Conservation (phyloP, 163 green algal species). For the Chloromonas sp. region DNA sequence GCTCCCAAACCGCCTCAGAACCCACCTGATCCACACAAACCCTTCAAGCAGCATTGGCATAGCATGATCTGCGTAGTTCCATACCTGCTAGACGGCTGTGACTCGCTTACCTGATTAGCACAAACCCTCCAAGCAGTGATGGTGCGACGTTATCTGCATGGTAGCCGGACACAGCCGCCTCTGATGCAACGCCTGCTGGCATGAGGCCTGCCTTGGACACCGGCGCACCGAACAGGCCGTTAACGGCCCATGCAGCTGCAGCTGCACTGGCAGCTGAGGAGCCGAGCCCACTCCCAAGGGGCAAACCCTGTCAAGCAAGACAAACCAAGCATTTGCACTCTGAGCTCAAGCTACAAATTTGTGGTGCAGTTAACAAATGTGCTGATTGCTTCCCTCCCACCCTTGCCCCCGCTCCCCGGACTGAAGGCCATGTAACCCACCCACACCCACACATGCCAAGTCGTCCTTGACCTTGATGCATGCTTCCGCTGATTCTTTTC, state of each 20-base stretch:
- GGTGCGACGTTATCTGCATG: constrained; percentile 97
- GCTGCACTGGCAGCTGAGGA: constrained; percentile 87
- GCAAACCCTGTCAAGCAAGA: constrained; percentile 67
- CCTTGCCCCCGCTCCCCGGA: too few species aligned
- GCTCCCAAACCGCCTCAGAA: too few species aligned
- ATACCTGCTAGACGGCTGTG: background rate
- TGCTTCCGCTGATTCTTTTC: too few species aligned
- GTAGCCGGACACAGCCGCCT: constrained; percentile 89
- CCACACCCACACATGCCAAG: too few species aligned
- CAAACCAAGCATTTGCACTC: background rate
- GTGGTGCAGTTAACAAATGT: too few species aligned
- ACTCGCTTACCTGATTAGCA: constrained; percentile 73
- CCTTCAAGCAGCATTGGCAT: constrained; percentile 87
- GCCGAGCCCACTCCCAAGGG: constrained; percentile 91
- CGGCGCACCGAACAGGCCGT: constrained; percentile 84
- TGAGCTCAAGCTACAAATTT: too few species aligned
- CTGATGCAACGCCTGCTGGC: constrained; percentile 69
- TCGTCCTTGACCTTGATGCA: too few species aligned
- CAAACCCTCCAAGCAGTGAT: constrained; percentile 89
- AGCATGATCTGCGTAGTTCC: constrained; percentile 95
- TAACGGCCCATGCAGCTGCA: constrained; percentile 83
- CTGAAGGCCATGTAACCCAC: too few species aligned
- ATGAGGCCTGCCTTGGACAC: constrained; percentile 76
- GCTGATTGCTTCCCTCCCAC: too few species aligned
- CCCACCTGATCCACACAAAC: constrained; percentile 85